Conservation (phyloP, 1,284 basidiomycete species). For the Testicularia cyperi region DNA sequence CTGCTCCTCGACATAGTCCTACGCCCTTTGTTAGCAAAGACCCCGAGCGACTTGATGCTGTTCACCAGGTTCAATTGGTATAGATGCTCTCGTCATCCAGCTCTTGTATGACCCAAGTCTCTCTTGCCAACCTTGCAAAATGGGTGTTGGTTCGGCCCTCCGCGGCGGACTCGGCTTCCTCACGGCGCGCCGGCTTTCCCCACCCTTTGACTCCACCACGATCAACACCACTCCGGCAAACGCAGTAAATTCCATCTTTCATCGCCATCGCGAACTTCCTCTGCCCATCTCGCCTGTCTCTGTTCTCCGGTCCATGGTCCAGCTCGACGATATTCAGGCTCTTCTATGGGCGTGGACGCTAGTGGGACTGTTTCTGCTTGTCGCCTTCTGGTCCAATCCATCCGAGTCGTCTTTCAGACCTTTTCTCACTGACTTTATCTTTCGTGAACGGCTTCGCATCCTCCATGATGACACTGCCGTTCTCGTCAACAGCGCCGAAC, state of each 20-base stretch:
- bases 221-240: conserved; percentile 27
- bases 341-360: conserved; percentile 42
- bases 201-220: conserved; percentile 1
- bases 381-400: conserved; percentile 87
- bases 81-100: too few relatives aligned
- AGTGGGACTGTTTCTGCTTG: conserved; percentile 36
- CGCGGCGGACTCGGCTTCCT: conserved; percentile 34
- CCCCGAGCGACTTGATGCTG: too few relatives aligned
- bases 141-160: conserved; percentile 28
- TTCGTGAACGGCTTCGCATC: conserved; percentile 85
- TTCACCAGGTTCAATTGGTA: too few relatives aligned
- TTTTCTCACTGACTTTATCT: conserved; percentile 91
- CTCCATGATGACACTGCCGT: conserved; percentile 61
- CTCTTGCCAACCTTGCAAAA: conserved; percentile 2
- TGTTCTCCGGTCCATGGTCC: conserved; percentile 23
- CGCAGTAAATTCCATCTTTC: conserved; percentile 24
- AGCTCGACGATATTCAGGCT: conserved; percentile 28
- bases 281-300: conserved; percentile 27
- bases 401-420: conserved; percentile 86
- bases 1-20: too few relatives aligned
- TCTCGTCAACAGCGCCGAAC: background rate
- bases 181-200: conserved; percentile 15
- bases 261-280: conserved; percentile 18
- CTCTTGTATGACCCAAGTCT: too few relatives aligned
- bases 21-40: too few relatives aligned